Evolutionary conservation across 306 rosid species (phyloP), one percentile per base, ranked within the genome.

Genomic region (Oemleria cerasiformis): DNA sequence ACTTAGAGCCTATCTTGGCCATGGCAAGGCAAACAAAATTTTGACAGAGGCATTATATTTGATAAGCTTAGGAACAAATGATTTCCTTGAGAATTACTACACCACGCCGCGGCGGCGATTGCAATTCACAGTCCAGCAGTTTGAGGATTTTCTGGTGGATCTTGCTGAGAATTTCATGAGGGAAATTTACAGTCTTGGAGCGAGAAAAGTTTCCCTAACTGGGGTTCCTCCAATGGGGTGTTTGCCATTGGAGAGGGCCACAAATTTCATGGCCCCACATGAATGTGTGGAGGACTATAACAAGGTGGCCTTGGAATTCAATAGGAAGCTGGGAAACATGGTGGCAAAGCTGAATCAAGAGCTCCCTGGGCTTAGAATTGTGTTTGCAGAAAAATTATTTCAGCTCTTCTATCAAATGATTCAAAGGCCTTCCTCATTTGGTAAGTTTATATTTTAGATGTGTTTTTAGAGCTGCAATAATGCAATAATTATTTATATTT

Each of bases 161-260:
- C 75, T 84, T 13, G 84, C 91, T n/a, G 82, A 60, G 42, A 81
- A 73, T 15, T 87, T 90, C 76, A 49, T 90, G 53, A 56, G 42
- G 71, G 63, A 86, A 75, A 69, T 90, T n/a, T 68, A 87, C 67
- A 50, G 57, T 16, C 87, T 84, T 30, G 96, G 93, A 34, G 93
- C 64, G 15, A 75, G 96, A 49, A 90, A 81, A 68, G 73, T 90
- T 50, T 75, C 92, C 34, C 72, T 90, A 0, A 78, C 88, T 17
- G 96, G 96, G 49, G 67, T 87, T 1, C 92, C 92, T 73, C 96
- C 96, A 3, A 90, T 90, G 91, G 96, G 96, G 45, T 90, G 96
- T 79, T 75, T 90, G 86, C 96, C 96, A 11, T 67, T 90, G 49
- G 96, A 90, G 80, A 87, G 96, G 69, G 73, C 91, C 44, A 73